phyloP scores from a whole-genome alignment of 306 rosid genomes.

The Senna tora region DNA sequence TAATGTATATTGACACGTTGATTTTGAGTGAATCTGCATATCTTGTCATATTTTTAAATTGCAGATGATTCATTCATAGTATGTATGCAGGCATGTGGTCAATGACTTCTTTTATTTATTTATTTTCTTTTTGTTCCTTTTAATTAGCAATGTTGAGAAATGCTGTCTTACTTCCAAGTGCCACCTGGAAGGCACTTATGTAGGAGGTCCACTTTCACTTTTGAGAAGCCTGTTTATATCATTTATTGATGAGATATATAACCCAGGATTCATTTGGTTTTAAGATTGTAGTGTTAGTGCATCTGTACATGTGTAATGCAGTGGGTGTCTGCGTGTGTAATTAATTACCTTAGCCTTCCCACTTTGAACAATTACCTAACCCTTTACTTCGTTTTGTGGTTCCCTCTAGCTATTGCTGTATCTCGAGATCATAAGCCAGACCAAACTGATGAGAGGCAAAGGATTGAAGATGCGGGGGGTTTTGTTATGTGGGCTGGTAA shows the following conservation, averaged over 20 bases:
- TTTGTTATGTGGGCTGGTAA: slow-evolving; percentile 99
- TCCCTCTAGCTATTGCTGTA: slow-evolving; percentile 84
- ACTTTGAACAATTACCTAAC: slow-evolving; percentile 4
- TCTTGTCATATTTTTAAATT: background rate
- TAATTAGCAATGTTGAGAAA: background rate
- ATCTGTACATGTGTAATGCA: background rate
- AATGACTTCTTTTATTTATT: background rate
- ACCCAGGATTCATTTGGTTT: slow-evolving; percentile 2
- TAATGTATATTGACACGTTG: slow-evolving; percentile 4
- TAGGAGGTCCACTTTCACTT: background rate
- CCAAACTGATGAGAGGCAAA: slow-evolving; percentile 93
- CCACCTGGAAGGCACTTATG: slow-evolving; percentile 8
- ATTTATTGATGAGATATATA: background rate
- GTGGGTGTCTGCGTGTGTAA: background rate
- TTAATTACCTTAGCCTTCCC: slow-evolving; percentile 17
- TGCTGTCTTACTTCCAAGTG: slow-evolving; percentile 4
- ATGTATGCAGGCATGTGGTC: background rate
- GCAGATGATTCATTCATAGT: background rate
- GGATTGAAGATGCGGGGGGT: slow-evolving; percentile 96
- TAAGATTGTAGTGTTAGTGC: background rate
- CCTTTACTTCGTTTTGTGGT: slow-evolving; percentile 17
- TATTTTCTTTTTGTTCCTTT: background rate
- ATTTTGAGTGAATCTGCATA: slow-evolving; percentile 14
- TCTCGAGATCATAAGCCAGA: slow-evolving; percentile 99
- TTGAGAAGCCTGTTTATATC: slow-evolving; percentile 10